Base-by-base conservation (phyloP, 2,329 filamentous ascomycete genomes). In the Xylariaceae sp. region DNA sequence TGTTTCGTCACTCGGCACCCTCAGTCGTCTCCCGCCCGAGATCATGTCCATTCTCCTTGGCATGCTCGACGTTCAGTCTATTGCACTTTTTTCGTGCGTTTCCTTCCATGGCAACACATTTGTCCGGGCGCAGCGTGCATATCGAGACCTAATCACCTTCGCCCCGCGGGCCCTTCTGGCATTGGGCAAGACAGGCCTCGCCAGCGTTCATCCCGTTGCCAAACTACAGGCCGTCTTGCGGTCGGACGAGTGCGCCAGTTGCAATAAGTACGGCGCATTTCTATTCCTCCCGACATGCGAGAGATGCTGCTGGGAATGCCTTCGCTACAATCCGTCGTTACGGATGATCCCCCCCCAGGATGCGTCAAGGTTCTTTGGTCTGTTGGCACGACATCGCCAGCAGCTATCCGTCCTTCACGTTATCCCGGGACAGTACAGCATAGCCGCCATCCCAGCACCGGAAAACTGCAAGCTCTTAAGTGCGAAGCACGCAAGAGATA, bases 291-390 rank as follows among this genome's bases (percentile, higher is more conserved):
- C 19, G 11, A 30, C 4, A 15, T 30, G 27, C 21, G 18, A 30
- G 19, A 30, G 33, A 31, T 31, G 27, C 15, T 35, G 33, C 8
- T 35, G 19, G 19, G 12, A 30, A 25, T 35, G 27, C 21, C 19
- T 31, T 19, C 19, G 7, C 7, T 19, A 25, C 24, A 23, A 29
- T 11, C 25, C 26, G n/a, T 24, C 11, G 16, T 18, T 30, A 13
- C 27, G 21, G n/a, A 23, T 26, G 12, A 23, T 23, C 12, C 21
- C 6, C 6, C 25, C 25, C 25, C 8, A 9, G 7, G 25, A 28
- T 8, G 25, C 25, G 14, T 8, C 8, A 15, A 28, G 25, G 14
- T 28, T 8, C 13, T 28, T 28, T 28, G 25, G 25, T 12, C 25
- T 28, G 8, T 28, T 7, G 7, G 25, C 8, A 7, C 25, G 25